These are phyloP conservation scores for Arabidopsis hybrid DNA, from an alignment of 441 rosid species.

Conservation along the genomic window DNA sequence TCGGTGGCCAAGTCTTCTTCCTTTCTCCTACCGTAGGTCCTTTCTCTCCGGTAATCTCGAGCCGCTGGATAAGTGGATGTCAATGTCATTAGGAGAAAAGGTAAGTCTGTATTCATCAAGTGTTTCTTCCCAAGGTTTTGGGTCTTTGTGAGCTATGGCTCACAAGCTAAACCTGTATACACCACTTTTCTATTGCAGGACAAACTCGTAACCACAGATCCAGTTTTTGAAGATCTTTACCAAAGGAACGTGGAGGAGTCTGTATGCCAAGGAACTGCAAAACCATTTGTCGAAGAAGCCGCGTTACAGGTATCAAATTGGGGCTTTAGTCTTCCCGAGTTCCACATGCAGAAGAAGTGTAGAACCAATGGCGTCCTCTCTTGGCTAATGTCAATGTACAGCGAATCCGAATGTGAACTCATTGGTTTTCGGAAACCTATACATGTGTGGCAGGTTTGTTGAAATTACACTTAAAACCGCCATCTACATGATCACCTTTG, in stretches of 20 bases:
- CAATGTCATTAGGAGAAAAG: constrained; percentile 61
- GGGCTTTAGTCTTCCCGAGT: constrained; percentile 68
- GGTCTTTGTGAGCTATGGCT: background rate
- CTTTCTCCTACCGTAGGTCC: constrained; percentile 55
- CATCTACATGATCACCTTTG: constrained; percentile 1
- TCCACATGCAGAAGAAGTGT: constrained; percentile 65
- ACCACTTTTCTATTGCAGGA: constrained; percentile 54
- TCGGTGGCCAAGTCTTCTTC: constrained; percentile 62
- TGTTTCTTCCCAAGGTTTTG: background rate
- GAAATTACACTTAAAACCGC: background rate
- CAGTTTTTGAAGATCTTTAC: constrained; percentile 61
- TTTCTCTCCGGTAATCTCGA: constrained; percentile 71
- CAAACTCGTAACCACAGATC: constrained; percentile 52
- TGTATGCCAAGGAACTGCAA: constrained; percentile 61
- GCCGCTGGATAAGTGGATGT: constrained; percentile 62
- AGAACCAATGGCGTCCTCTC: constrained; percentile 59
- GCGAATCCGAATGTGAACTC: constrained; percentile 64
- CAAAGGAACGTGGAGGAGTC: constrained; percentile 78
- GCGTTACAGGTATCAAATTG: constrained; percentile 61
- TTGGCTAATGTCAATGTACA: constrained; percentile 72
- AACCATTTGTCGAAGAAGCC: constrained; percentile 68
- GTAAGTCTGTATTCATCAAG: constrained; percentile 42
- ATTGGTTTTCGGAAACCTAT: constrained; percentile 63
- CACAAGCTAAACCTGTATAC: constrained; percentile 20
- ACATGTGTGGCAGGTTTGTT: constrained; percentile 81